These are phyloP conservation scores for Whalleya microplaca DNA, from an alignment of 2,329 filamentous ascomycete species.

Conservation along the genomic window DNA sequence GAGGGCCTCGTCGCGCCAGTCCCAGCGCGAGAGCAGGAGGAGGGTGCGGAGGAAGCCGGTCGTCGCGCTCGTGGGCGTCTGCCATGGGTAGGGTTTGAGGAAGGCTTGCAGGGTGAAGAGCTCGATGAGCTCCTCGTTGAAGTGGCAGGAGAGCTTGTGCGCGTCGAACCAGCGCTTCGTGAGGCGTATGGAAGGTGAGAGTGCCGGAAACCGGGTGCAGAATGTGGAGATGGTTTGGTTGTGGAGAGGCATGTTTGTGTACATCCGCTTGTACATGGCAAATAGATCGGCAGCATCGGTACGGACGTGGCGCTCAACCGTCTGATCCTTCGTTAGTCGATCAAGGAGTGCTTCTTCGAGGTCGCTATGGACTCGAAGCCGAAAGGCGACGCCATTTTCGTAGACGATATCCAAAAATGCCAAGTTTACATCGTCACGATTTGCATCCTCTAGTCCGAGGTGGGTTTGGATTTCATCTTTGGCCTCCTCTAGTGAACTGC, in stretches of 20 bases:
- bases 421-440: constrained; percentile 71
- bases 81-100: constrained; percentile 80
- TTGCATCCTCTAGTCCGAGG: constrained; percentile 80
- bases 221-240: constrained; percentile 80
- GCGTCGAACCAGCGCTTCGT: constrained; percentile 87
- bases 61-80: constrained; percentile 72
- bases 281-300: constrained; percentile 73
- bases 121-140: constrained; percentile 82
- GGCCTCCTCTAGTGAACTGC: constrained; percentile 67
- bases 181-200: constrained; percentile 82
- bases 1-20: constrained; percentile 85
- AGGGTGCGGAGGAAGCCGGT: constrained; percentile 84
- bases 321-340: constrained; percentile 75
- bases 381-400: constrained; percentile 72
- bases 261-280: constrained; percentile 71
- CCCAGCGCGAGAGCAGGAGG: constrained; percentile 81
- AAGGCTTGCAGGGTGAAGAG: constrained; percentile 80
- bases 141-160: constrained; percentile 78
- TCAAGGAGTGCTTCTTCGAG: constrained; percentile 82
- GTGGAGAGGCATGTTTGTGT: constrained; percentile 74
- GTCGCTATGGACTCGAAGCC: constrained; percentile 86
- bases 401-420: constrained; percentile 84
- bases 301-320: constrained; percentile 64
- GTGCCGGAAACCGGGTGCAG: constrained; percentile 76
- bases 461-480: constrained; percentile 66